Conservation (phyloP, 805 yeast species). For the Candida michaelii region DNA sequence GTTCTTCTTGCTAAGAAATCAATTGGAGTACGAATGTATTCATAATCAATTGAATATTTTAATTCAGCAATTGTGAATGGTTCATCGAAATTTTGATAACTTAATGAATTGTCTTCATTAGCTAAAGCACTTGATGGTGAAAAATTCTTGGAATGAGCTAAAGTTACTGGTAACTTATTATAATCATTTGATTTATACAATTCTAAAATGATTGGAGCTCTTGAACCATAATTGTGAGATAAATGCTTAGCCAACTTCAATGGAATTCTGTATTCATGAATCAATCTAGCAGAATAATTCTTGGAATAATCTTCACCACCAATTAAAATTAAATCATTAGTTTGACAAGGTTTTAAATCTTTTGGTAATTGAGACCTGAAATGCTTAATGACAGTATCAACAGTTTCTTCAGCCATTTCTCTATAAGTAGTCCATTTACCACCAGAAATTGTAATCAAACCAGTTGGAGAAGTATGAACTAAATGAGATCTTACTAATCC, state of each 20-base stretch:
- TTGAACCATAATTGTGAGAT: conserved; percentile 83
- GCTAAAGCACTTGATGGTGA: conserved; percentile 28
- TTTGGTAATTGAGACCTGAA: conserved; percentile 32
- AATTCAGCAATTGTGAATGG: conserved; percentile 93
- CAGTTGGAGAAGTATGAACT: conserved; percentile 67
- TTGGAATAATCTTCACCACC: conserved; percentile 83
- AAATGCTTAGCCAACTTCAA: conserved; percentile 77
- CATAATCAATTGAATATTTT: conserved; percentile 75
- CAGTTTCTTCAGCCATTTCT: conserved; percentile 96
- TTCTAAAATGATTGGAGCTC: conserved; percentile 74
- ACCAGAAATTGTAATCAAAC: conserved; percentile 86
- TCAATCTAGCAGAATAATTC: conserved; percentile 72
- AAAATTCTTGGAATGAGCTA: conserved; percentile 42
- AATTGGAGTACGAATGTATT: conserved; percentile 82
- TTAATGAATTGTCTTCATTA: conserved; percentile 36
- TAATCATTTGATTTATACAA: conserved; percentile 51
- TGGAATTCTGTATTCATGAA: conserved; percentile 74
- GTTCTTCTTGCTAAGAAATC: conserved; percentile 93
- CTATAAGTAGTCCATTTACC: conserved; percentile 99
- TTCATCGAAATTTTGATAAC: conserved; percentile 57
- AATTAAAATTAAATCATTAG: conserved; percentile 55
- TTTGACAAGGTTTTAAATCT: conserved; percentile 47
- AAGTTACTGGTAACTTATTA: conserved; percentile 65
- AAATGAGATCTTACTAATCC: conserved; percentile 90
- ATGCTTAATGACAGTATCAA: conserved; percentile 63